A percentile compares a stretch with the other conserved stretches of the same genome.
Conservation (phyloP, 306 rosid genomes). For the Clitoria ternatea region DNA sequence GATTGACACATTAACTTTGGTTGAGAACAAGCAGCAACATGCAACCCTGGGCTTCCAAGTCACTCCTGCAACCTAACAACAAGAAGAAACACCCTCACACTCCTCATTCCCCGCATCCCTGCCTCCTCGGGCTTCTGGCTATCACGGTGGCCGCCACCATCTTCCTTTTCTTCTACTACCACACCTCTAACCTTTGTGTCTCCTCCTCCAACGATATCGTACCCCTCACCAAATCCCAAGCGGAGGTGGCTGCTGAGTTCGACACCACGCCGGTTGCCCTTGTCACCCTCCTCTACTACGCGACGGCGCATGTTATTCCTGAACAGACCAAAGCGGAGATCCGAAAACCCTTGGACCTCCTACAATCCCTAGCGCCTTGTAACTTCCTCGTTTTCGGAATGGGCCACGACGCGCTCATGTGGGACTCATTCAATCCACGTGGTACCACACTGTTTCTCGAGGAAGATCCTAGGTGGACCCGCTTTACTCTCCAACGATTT, state of each 20-base stretch:
- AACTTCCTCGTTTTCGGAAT: slow-evolving; percentile 80
- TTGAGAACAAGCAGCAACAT: neutral
- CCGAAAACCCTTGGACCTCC: slow-evolving; percentile 41
- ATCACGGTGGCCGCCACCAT: slow-evolving; percentile 26
- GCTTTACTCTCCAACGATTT: slow-evolving; percentile 36
- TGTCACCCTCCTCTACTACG: slow-evolving; percentile 72
- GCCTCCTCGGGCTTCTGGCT: slow-evolving; percentile 22
- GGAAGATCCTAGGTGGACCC: slow-evolving; percentile 74
- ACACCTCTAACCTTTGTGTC: slow-evolving; percentile 25
- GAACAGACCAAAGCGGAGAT: slow-evolving; percentile 58
- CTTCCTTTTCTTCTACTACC: slow-evolving; percentile 28
- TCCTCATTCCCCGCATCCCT: slow-evolving; percentile 15
- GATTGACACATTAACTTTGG: no score
- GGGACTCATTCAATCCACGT: slow-evolving; percentile 74
- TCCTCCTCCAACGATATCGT: slow-evolving; percentile 13
- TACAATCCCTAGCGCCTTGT: slow-evolving; percentile 57
- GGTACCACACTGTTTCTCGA: slow-evolving; percentile 83
- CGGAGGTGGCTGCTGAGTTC: slow-evolving; percentile 13
- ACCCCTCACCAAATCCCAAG: neutral
- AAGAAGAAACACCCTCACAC: slow-evolving; percentile 32
- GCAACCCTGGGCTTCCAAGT: slow-evolving; percentile 20
- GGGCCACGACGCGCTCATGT: slow-evolving; percentile 85
- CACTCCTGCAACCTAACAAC: neutral
- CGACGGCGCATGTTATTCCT: slow-evolving; percentile 48
- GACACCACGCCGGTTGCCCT: slow-evolving; percentile 34